Evolutionary conservation across 495 filamentous ascomycete genomes (phyloP), one percentile per base, ranked within the genome.

Genomic region (Hypoxylon perforatum): DNA sequence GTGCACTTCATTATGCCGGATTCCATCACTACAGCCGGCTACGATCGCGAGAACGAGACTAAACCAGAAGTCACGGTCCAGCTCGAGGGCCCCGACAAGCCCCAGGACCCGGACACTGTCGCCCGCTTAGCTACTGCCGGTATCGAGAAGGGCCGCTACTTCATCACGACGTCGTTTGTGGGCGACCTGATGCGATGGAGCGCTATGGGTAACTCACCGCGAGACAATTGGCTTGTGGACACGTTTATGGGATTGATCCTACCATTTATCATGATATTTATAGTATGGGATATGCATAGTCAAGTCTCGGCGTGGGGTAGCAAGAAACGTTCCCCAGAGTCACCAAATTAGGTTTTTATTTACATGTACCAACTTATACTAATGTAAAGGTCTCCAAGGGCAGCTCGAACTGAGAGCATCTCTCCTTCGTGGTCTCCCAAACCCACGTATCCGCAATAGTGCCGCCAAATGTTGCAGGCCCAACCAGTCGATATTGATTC

Each of bases 1-100:
- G 86, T 95, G 30, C 92, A 94, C 70, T 86, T 88, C 7, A 85
- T 96, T 30, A 91, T 89, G 74, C 94, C 94, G 0, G 93, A 86
- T 61, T 91, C 90, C 0, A 97, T 97, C 58, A 81, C 83, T 23
- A 84, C 82, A n/a, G 87, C 92, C 0, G 92, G 92, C 0, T 83
- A 87, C 48, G 91, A 90, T 63, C 79, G 85, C 23, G 94, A 97
- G 76, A 88, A 96, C 67, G 66, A 78, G 74, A 84, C 83, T 15
- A 97, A 97, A 77, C 94, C 92, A 9, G 84, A 79, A 9, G 78
- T 96, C 51, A 96, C 93, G 17, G 81, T 87, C 67, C 84, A 89
- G 49, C 75, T 97, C 56, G 94, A 97, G 77, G 87, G 91, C 67
- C 81, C 81, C 23, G 94, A 97, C 74, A 87, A 86, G 63, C 84